Percentiles rank a stretch among this genome's conserved stretches.
Conservation (phyloP, 1,284 basidiomycete genomes). For the Golubevia pallescens region DNA sequence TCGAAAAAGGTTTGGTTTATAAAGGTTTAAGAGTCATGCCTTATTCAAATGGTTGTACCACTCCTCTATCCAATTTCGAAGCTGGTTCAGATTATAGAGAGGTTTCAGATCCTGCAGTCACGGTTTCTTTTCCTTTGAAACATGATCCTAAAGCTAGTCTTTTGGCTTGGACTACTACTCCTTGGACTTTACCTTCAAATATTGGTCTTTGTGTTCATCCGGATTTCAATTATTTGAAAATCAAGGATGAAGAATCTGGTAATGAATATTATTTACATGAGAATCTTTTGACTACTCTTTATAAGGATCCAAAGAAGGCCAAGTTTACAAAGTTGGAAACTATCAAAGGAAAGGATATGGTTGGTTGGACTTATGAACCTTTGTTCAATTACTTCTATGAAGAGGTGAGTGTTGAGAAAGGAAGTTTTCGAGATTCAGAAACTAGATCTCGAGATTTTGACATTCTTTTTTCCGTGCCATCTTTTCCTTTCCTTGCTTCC, state of each 20-base stretch:
- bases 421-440: not conserved
- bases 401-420: constrained; percentile 6
- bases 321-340: constrained; percentile 54
- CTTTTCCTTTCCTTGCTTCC: not conserved
- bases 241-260: constrained; percentile 57
- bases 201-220: constrained; percentile 58
- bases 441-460: not conserved
- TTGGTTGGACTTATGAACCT: constrained; percentile 52
- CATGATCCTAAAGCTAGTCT: constrained; percentile 53
- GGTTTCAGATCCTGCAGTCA: constrained; percentile 58
- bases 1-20: constrained; percentile 57
- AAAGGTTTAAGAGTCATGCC: constrained; percentile 62
- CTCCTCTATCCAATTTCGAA: constrained; percentile 63
- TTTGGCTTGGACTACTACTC: constrained; percentile 63
- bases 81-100: constrained; percentile 60
- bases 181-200: constrained; percentile 63
- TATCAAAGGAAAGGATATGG: constrained; percentile 53
- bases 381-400: constrained; percentile 57
- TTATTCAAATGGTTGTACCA: constrained; percentile 61
- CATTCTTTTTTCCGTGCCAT: not conserved
- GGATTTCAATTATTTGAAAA: constrained; percentile 61
- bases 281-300: constrained; percentile 54
- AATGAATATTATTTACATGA: constrained; percentile 58
- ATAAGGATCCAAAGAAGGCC: constrained; percentile 64
- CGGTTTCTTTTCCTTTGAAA: constrained; percentile 51